Percentiles rank a stretch among this genome's conserved stretches.
These are phyloP conservation scores for Fraxinus excelsior DNA, from an alignment of 257 asterid genomes.

Conservation along the genomic window DNA sequence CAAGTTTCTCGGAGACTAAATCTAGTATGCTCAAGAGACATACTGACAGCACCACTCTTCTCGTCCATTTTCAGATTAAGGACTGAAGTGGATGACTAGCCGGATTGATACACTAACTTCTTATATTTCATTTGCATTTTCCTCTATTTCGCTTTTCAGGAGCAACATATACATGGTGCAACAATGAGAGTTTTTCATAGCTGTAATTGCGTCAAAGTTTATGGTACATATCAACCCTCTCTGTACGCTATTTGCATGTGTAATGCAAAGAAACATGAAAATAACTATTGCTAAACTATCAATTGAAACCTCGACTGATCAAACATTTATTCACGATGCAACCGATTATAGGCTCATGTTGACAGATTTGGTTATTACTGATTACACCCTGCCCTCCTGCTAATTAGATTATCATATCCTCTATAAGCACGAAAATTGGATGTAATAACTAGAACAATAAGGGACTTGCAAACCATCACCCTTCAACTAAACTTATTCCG, in stretches of 20 bases:
- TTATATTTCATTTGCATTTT: neutral
- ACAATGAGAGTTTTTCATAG: neutral
- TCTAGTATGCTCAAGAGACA: neutral
- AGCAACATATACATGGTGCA: neutral
- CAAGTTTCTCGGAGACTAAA: neutral
- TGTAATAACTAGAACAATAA: neutral
- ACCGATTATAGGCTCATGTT: neutral
- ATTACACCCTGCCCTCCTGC: neutral
- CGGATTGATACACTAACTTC: neutral
- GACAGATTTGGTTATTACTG: neutral
- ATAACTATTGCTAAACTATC: neutral
- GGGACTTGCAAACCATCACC: neutral
- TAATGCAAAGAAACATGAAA: neutral
- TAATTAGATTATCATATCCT: neutral
- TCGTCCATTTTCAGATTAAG: neutral
- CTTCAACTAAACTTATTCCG: neutral
- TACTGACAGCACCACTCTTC: neutral
- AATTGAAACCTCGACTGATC: neutral
- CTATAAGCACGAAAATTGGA: neutral
- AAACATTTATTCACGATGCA: neutral
- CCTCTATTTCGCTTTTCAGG: neutral
- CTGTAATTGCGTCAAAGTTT: neutral
- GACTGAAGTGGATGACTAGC: neutral
- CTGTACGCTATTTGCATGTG: neutral
- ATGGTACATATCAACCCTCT: neutral